Conservation (phyloP, 495 filamentous ascomycete genomes). For the Neurospora sp. region DNA sequence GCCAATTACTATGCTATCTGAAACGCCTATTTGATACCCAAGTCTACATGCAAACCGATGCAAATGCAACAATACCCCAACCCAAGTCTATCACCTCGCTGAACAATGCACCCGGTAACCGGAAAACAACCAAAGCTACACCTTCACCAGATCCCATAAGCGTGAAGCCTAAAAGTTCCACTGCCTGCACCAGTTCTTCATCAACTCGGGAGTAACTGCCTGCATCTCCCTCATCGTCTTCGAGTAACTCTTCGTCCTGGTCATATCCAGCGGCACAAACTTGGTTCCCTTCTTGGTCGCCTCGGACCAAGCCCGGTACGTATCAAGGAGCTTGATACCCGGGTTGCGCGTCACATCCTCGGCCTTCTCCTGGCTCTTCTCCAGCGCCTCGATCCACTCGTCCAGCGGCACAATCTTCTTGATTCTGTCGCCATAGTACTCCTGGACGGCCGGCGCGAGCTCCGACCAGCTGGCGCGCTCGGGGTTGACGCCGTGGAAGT, state of each 20-base stretch:
- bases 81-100: neutral
- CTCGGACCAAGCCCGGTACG: slow-evolving; percentile 23
- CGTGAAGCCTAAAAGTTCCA: slow-evolving; percentile 25
- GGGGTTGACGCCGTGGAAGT: slow-evolving; percentile 43
- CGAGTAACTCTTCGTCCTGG: slow-evolving; percentile 20
- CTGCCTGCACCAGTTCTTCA: slow-evolving; percentile 41
- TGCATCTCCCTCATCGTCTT: slow-evolving; percentile 27
- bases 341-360: slow-evolving; percentile 30
- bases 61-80: neutral
- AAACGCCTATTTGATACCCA: neutral
- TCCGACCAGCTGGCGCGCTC: slow-evolving; percentile 22
- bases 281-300: slow-evolving; percentile 8
- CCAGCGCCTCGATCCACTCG: slow-evolving; percentile 33
- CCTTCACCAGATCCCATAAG: neutral
- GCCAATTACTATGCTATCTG: neutral
- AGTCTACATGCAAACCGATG: neutral
- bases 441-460: slow-evolving; percentile 24
- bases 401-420: slow-evolving; percentile 23
- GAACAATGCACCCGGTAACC: neutral
- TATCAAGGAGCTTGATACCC: slow-evolving; percentile 35
- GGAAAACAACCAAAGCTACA: neutral
- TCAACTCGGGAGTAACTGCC: slow-evolving; percentile 30
- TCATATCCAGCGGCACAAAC: slow-evolving; percentile 22
- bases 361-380: slow-evolving; percentile 19
- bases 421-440: slow-evolving; percentile 28